phyloP scores from a whole-genome alignment of 2,329 filamentous ascomycete species.

The Cladophialophora immunda region DNA sequence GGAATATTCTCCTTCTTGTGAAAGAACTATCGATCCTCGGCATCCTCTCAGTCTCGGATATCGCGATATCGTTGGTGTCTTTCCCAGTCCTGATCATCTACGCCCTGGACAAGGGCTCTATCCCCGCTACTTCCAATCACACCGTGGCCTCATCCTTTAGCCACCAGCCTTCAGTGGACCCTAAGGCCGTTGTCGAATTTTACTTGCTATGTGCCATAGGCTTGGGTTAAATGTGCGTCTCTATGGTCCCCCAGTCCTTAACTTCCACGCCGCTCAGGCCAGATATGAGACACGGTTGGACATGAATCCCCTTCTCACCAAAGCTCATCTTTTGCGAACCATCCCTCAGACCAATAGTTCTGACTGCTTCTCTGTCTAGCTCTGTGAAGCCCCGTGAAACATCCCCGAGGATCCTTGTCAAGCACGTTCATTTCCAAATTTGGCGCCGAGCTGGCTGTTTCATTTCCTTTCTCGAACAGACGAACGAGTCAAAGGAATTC shows the following conservation, averaged over 20 bases:
- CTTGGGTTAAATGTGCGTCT: constrained; percentile 33
- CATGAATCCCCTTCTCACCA: constrained; percentile 27
- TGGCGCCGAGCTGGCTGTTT: constrained; percentile 36
- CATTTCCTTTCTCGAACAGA: constrained; percentile 33
- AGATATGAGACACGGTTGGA: constrained; percentile 34
- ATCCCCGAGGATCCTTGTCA: constrained; percentile 26
- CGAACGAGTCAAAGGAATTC: constrained; percentile 18
- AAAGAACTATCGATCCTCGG: constrained; percentile 20
- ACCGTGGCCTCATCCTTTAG: constrained; percentile 22
- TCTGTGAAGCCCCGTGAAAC: constrained; percentile 35
- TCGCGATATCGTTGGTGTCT: constrained; percentile 24
- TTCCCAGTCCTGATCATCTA: constrained; percentile 26
- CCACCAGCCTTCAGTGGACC: constrained; percentile 30
- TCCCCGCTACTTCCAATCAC: constrained; percentile 28
- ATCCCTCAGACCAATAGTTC: constrained; percentile 27
- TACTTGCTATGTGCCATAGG: constrained; percentile 34
- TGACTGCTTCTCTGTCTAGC: constrained; percentile 30
- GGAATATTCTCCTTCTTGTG: neutral
- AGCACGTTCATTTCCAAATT: constrained; percentile 37
- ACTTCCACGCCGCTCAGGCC: constrained; percentile 29
- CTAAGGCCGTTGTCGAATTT: constrained; percentile 33
- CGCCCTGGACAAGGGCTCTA: constrained; percentile 22
- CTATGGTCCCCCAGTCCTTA: constrained; percentile 33
- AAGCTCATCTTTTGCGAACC: constrained; percentile 19
- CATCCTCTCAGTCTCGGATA: constrained; percentile 13